These are phyloP conservation scores for Vitis hybrid DNA, from an alignment of 177 flowering plant species.

Conservation along the genomic window DNA sequence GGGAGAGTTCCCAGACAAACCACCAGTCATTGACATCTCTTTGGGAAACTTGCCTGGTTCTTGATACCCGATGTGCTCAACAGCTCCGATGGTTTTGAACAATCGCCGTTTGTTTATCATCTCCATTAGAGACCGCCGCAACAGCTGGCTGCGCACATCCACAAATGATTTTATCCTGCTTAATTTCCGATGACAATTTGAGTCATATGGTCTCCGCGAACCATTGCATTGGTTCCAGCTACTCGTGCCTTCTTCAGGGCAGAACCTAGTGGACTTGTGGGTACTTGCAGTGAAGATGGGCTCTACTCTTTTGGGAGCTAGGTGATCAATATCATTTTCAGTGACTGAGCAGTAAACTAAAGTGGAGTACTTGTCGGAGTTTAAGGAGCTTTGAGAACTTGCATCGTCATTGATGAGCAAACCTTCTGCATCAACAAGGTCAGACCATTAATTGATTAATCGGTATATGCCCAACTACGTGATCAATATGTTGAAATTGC, in stretches of 20 bases:
- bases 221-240: slow-evolving; percentile 9
- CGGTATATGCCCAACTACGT: too few relatives aligned
- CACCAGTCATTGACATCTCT: too few relatives aligned
- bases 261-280: slow-evolving; percentile 43
- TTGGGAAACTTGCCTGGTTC: slow-evolving; percentile 28
- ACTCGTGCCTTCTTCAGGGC: slow-evolving; percentile 29
- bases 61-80: slow-evolving; percentile 74
- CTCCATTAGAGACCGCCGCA: slow-evolving; percentile 57
- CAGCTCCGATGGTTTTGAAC: slow-evolving; percentile 73
- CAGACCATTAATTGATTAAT: neutral
- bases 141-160: slow-evolving; percentile 65
- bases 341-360: slow-evolving; percentile 38
- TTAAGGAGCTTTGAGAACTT: slow-evolving; percentile 51
- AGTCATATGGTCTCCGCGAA: slow-evolving; percentile 1
- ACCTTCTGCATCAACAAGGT: slow-evolving; percentile 37
- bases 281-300: slow-evolving; percentile 14
- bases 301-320: slow-evolving; percentile 20
- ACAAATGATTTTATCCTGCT: slow-evolving; percentile 44
- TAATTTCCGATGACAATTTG: slow-evolving; percentile 19
- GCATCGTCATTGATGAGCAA: slow-evolving; percentile 41
- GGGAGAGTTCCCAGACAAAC: neutral
- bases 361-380: slow-evolving; percentile 46
- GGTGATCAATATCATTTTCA: slow-evolving; percentile 30
- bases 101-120: slow-evolving; percentile 57
- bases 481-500: too few relatives aligned